These are phyloP conservation scores for Styphnolobium japonicum DNA, from an alignment of 306 rosid genomes.

Conservation along the genomic window DNA sequence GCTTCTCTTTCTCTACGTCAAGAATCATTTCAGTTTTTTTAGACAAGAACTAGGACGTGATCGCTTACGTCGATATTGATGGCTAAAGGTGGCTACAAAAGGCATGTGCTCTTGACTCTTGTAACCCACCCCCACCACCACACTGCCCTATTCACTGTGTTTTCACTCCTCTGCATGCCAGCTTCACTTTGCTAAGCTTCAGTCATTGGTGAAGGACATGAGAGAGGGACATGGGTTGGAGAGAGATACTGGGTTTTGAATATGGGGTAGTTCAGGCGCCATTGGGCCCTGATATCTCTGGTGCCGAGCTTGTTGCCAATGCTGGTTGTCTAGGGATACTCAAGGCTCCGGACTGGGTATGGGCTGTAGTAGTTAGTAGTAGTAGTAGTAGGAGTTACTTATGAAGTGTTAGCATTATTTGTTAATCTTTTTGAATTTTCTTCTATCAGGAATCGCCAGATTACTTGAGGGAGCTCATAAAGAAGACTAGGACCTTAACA, in stretches of 20 bases:
- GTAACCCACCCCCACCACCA: no score
- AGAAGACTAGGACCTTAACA: conserved; percentile 47
- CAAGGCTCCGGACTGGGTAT: conserved; percentile 57
- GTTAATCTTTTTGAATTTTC: conserved; percentile 12
- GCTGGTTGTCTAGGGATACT: conserved; percentile 58
- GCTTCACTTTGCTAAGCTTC: no score
- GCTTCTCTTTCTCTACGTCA: no score
- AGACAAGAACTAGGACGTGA: no score
- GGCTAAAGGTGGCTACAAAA: no score
- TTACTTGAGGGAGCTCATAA: conserved; percentile 45
- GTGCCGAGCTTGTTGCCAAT: conserved; percentile 68
- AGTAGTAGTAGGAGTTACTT: neutral
- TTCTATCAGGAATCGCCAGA: conserved; percentile 52
- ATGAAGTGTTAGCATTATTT: neutral
- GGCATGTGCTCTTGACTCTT: no score
- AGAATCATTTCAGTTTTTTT: no score
- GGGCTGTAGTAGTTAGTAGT: no score
- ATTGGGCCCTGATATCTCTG: conserved; percentile 78
- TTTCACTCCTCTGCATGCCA: no score
- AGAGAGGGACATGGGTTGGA: conserved; percentile 56
- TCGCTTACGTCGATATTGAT: no score
- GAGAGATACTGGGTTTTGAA: conserved; percentile 67
- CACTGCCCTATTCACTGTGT: no score
- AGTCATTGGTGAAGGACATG: no score
- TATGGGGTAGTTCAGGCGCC: conserved; percentile 79